A percentile compares a stretch with the other conserved stretches of the same genome.
phyloP scores from a whole-genome alignment of 2,329 filamentous ascomycete species.

The Neonectria hederae region DNA sequence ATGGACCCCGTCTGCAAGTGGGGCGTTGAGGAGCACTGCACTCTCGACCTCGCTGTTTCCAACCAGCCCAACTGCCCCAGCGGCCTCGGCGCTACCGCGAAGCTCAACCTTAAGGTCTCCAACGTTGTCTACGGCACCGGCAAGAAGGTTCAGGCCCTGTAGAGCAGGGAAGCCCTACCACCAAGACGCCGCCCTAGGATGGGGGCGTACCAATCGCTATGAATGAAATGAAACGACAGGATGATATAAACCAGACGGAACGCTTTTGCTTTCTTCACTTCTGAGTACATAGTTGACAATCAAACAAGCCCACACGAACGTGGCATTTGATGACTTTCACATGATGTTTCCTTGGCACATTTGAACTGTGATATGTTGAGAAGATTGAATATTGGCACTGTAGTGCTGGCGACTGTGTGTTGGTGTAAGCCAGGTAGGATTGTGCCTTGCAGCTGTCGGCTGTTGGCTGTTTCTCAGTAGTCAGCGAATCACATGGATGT shows the following conservation, averaged over 20 bases:
- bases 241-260: slow-evolving; percentile 27
- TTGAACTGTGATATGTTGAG: neutral
- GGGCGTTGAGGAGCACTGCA: slow-evolving; percentile 62
- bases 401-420: neutral
- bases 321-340: slow-evolving; percentile 12
- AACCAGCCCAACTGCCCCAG: slow-evolving; percentile 64
- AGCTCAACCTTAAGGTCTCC: slow-evolving; percentile 52
- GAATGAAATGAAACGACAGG: slow-evolving; percentile 34
- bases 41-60: slow-evolving; percentile 55
- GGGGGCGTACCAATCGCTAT: slow-evolving; percentile 33
- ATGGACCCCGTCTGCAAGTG: slow-evolving; percentile 59
- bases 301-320: slow-evolving; percentile 7
- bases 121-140: slow-evolving; percentile 64
- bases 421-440: neutral
- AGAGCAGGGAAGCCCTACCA: slow-evolving; percentile 1
- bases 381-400: neutral
- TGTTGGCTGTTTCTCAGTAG: neutral
- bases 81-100: slow-evolving; percentile 49
- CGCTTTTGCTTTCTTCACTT: slow-evolving; percentile 31
- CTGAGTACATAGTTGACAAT: slow-evolving; percentile 34
- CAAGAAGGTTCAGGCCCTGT: slow-evolving; percentile 41
- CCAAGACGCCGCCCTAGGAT: slow-evolving; percentile 31
- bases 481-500: neutral
- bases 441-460: neutral
- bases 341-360: neutral